Base-by-base conservation (phyloP, 176 grass and related monocot species). In the Luzula sylvatica region DNA sequence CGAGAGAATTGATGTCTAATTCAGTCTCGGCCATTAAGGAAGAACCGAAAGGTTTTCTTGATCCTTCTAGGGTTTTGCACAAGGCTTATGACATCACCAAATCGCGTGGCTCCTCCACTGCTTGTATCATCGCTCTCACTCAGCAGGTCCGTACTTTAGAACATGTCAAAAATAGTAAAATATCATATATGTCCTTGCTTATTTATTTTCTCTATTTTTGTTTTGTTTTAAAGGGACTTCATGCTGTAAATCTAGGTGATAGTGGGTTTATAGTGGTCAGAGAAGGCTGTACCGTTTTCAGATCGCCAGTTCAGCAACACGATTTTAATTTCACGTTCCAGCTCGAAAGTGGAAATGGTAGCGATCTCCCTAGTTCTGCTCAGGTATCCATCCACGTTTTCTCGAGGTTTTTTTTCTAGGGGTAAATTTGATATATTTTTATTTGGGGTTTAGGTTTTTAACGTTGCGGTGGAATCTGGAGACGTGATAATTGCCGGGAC, bases 281-380 rank as follows among this genome's bases (percentile, higher is more conserved):
- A 48, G 86, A 92, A 77, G 86, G 93, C 2, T 78, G 72, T 38
- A 98, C 86, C 29, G 53, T 98, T 71, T 81, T 87, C 14, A 90
- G 66, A 26, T 98, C 93, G 35, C 93, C 93, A 53, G 74, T 76
- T 7, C 93, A 98, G 42, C 93, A 98, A 50, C 93, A 98, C 77
- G 93, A 98, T 66, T 98, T 98, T 69, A 98, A 98, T 76, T 83
- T 98, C 38, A 98, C 93, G 59, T 98, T 87, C 63, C 93, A 98
- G 72, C 93, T 98, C 6, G 93, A 98, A 75, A 72, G 93, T 63
- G 86, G 78, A 22, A 87, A 87, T 98, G 64, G 76, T 12, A 92
- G 86, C 48, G 93, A 98, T 72, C 86, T 98, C 40, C 93, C 93
- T 30, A 98, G 86, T 87, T 67, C 93, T 30, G 93, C 81, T 2